These are phyloP conservation scores for Colletotrichum nymphaeae DNA, from an alignment of 2,329 filamentous ascomycete species.

Conservation along the genomic window DNA sequence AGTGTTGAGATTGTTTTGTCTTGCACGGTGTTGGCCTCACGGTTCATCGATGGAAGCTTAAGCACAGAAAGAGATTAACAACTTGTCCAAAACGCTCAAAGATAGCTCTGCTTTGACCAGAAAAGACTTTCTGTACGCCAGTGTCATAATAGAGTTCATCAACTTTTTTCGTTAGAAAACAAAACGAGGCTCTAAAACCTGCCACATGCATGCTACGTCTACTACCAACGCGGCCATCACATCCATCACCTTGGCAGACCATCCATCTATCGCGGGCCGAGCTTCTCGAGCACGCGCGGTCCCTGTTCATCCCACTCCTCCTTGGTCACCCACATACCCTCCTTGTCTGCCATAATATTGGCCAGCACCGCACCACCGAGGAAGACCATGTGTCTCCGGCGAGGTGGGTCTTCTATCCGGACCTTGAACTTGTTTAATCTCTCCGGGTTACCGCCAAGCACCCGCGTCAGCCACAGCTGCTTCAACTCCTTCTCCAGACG, in stretches of 20 bases:
- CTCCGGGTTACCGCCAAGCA: constrained; percentile 91
- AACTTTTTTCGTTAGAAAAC: constrained; percentile 34
- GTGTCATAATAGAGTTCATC: constrained; percentile 16
- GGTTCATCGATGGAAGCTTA: neutral
- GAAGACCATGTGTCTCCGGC: constrained; percentile 99
- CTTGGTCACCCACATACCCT: constrained; percentile 99
- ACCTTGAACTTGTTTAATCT: constrained; percentile 99
- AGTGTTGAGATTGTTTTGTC: neutral
- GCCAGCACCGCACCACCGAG: constrained; percentile 94
- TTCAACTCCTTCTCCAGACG: constrained; percentile 98
- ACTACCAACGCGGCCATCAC: constrained; percentile 15
- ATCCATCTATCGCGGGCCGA: constrained; percentile 80
- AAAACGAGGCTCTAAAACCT: constrained; percentile 33
- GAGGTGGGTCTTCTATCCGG: constrained; percentile 95
- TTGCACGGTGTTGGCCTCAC: neutral
- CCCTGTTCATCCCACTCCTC: constrained; percentile 97
- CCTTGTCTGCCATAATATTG: constrained; percentile 99
- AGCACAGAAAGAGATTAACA: neutral
- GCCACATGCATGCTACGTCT: constrained; percentile 35
- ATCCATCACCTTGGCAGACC: neutral
- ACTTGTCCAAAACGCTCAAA: no score
- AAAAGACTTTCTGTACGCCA: neutral
- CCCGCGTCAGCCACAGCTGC: constrained; percentile 95
- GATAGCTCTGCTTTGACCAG: neutral
- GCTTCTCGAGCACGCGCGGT: constrained; percentile 84